phyloP scores from a whole-genome alignment of 2,329 filamentous ascomycete genomes.

The Trichoderma koningii region DNA sequence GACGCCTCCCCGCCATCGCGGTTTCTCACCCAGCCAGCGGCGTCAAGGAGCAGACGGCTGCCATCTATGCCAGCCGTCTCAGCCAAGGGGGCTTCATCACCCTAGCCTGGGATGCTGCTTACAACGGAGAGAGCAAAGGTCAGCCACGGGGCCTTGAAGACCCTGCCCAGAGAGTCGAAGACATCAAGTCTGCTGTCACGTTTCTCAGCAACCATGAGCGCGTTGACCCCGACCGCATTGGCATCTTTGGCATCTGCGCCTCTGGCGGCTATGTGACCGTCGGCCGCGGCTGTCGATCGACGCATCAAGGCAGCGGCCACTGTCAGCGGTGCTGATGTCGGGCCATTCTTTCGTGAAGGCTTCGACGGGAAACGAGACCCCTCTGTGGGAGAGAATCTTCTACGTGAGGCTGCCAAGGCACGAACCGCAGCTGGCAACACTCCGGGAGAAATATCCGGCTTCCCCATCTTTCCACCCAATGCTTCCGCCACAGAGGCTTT shows the following conservation, averaged over 20 bases:
- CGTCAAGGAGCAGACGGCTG: constrained; percentile 45
- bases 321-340: constrained; percentile 37
- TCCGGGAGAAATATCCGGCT: not conserved
- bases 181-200: constrained; percentile 40
- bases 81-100: constrained; percentile 38
- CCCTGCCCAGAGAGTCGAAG: constrained; percentile 42
- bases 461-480: constrained; percentile 7
- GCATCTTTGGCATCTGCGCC: constrained; percentile 44
- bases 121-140: constrained; percentile 43
- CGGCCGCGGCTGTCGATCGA: constrained; percentile 41
- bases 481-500: constrained; percentile 7
- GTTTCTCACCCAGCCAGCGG: constrained; percentile 38
- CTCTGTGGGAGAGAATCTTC: constrained; percentile 1
- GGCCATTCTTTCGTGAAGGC: constrained; percentile 34
- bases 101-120: constrained; percentile 43
- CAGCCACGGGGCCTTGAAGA: constrained; percentile 43
- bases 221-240: constrained; percentile 41
- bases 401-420: constrained; percentile 20
- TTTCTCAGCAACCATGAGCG: constrained; percentile 37
- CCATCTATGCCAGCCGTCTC: constrained; percentile 38
- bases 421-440: constrained; percentile 15
- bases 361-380: not conserved
- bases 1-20: constrained; percentile 30
- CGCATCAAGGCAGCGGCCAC: constrained; percentile 45
- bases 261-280: constrained; percentile 42